Evolutionary conservation across 1,139 yeast genomes (phyloP).

Genomic region (Chernovozyma sophiae-reginae): DNA sequence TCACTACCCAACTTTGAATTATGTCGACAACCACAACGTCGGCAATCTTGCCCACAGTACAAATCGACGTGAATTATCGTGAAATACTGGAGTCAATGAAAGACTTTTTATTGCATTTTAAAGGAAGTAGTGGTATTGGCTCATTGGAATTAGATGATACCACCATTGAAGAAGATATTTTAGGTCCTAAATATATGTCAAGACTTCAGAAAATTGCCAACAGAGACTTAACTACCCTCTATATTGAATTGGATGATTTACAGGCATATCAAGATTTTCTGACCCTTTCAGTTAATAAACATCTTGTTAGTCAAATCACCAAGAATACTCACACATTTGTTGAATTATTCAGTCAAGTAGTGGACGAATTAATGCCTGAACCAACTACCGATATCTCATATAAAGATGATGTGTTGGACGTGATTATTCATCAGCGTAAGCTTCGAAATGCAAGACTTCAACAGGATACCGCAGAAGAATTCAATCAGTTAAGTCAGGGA

Average conservation of each 20-base stretch:
- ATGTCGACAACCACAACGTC: conserved; percentile 22
- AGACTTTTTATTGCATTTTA: conserved; percentile 61
- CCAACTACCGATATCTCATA: conserved; percentile 75
- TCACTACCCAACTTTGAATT: not conserved
- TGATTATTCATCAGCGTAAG: conserved; percentile 83
- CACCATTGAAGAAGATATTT: conserved; percentile 12
- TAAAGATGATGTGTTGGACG: conserved; percentile 89
- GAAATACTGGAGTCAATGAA: conserved; percentile 48
- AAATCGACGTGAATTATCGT: conserved; percentile 58
- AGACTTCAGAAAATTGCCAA: conserved; percentile 80
- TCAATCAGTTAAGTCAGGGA: conserved; percentile 35
- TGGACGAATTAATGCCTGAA: conserved; percentile 80
- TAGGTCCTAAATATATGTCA: conserved; percentile 72
- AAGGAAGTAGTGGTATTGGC: conserved; percentile 28
- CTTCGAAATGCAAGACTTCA: conserved; percentile 73
- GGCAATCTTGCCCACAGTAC: conserved; percentile 50
- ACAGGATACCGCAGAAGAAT: conserved; percentile 60
- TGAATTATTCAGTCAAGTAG: conserved; percentile 69
- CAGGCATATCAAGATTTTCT: conserved; percentile 57
- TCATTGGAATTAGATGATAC: conserved; percentile 17
- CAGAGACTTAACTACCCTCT: conserved; percentile 65
- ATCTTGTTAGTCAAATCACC: conserved; percentile 55
- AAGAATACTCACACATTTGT: conserved; percentile 75
- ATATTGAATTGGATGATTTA: conserved; percentile 82
- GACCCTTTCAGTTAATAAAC: conserved; percentile 17